phyloP scores from a whole-genome alignment of 441 rosid species.

The Gossypium trilobum region DNA sequence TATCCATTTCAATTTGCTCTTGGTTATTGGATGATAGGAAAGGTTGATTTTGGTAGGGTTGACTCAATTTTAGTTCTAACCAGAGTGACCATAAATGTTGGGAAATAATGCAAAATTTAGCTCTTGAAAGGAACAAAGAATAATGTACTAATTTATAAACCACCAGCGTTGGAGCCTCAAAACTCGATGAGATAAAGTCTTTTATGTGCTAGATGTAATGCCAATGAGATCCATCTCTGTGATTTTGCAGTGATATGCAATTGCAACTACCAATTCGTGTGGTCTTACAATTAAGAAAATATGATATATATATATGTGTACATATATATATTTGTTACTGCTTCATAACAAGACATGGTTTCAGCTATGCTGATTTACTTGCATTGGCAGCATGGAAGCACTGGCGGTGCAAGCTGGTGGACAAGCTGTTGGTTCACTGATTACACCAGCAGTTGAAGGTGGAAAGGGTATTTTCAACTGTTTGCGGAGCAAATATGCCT shows the following conservation, averaged over 20 bases:
- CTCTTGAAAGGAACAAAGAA: background rate
- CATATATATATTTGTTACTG: background rate
- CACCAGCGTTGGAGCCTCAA: background rate
- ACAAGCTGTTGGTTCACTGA: constrained; percentile 1
- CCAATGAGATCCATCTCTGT: background rate
- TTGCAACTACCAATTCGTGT: background rate
- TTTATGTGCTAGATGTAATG: background rate
- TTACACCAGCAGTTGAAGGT: constrained; percentile 1
- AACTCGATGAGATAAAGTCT: background rate
- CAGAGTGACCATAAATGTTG: background rate
- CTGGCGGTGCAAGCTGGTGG: constrained; percentile 2
- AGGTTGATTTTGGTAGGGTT: constrained; percentile 6
- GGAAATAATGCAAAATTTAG: background rate
- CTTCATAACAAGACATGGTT: background rate
- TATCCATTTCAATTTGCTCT: background rate
- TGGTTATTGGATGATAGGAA: background rate
- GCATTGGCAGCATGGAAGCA: constrained; percentile 7
- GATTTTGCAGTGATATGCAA: background rate
- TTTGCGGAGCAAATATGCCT: background rate
- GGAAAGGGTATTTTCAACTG: constrained; percentile 10
- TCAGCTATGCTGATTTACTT: background rate
- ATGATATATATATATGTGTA: background rate
- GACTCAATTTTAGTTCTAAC: background rate
- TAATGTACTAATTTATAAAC: background rate
- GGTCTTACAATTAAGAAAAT: background rate